A percentile compares a stretch with the other conserved stretches of the same genome.
Evolutionary conservation across 1,284 basidiomycete species (phyloP).

Genomic region (Boletellus deceptivus): DNA sequence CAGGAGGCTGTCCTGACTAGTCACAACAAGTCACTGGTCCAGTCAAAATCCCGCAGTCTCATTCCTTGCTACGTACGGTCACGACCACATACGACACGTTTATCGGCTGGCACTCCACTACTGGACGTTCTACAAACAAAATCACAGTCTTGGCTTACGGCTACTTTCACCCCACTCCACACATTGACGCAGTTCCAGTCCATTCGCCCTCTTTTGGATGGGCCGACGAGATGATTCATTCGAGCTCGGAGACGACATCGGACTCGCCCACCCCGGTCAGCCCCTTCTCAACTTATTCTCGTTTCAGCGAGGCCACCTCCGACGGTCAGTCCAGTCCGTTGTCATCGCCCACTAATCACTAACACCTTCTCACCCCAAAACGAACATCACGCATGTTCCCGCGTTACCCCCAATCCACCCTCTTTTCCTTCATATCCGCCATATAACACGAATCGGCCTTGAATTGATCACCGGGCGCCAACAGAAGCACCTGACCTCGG

Average conservation of each 20-base stretch:
- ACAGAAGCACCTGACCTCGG: constrained; percentile 72
- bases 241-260: constrained; percentile 15
- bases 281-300: constrained; percentile 34
- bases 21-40: background rate
- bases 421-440: background rate
- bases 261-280: constrained; percentile 26
- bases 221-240: constrained; percentile 3
- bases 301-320: constrained; percentile 60
- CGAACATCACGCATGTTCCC: background rate
- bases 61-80: background rate
- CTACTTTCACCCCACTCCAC: background rate
- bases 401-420: constrained; percentile 7
- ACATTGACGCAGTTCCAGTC: background rate
- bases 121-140: too few relatives aligned
- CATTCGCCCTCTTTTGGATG: constrained; percentile 3
- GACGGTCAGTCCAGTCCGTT: constrained; percentile 46
- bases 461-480: constrained; percentile 1
- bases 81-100: background rate
- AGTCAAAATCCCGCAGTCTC: background rate
- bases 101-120: background rate
- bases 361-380: background rate
- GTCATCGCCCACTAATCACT: background rate
- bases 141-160: too few relatives aligned
- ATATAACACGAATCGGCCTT: constrained; percentile 5
- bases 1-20: constrained; percentile 1